phyloP scores from a whole-genome alignment of 345 rosid genomes.

The Lenwebbia sp. region DNA sequence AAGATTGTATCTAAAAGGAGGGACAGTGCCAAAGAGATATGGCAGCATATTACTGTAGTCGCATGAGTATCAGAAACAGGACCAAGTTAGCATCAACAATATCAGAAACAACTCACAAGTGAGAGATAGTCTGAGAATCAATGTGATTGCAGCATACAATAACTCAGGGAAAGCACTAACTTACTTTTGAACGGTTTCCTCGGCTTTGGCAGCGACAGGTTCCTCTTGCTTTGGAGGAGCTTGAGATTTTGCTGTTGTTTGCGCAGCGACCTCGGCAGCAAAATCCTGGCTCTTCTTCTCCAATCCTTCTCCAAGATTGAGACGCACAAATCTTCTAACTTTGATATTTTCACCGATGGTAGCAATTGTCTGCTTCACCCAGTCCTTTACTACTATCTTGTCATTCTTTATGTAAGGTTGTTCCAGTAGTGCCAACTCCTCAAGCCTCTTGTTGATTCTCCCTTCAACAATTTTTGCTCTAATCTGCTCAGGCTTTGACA shows the following conservation, averaged over 20 bases:
- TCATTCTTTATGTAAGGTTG: conserved; percentile 93
- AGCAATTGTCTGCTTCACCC: conserved; percentile 85
- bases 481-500: conserved; percentile 85
- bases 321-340: conserved; percentile 74
- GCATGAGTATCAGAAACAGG: not conserved
- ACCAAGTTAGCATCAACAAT: not conserved
- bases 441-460: conserved; percentile 79
- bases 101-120: not conserved
- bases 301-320: conserved; percentile 89
- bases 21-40: not conserved
- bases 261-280: conserved; percentile 96
- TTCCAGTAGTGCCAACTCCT: conserved; percentile 81
- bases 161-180: not conserved
- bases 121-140: not conserved
- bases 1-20: not conserved
- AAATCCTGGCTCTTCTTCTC: conserved; percentile 92
- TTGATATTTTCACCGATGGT: conserved; percentile 92
- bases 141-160: not conserved
- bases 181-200: conserved; percentile 56
- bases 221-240: conserved; percentile 39
- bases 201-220: conserved; percentile 36
- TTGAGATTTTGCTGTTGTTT: conserved; percentile 54
- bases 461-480: conserved; percentile 89
- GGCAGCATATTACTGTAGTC: not conserved
- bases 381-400: conserved; percentile 77